Evolutionary conservation across 106 monocot species (phyloP), one percentile per base, ranked within the genome.

Genomic region (Triglochin maritima): DNA sequence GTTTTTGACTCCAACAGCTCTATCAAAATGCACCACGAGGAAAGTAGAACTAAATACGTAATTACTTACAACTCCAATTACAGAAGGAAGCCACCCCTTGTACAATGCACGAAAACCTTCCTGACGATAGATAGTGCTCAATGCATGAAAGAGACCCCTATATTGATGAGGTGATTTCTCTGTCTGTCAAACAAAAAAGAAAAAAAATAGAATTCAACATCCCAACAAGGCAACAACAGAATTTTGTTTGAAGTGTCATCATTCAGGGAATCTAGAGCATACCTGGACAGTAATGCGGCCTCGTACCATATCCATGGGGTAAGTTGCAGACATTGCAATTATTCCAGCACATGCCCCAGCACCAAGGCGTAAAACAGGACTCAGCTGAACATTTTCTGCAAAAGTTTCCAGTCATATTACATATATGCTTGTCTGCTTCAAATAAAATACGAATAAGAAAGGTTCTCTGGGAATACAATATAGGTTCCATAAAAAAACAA

Each of bases 281-380:
- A 94, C 94, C 89, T 94, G 89, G 6, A 94, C 94, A 49, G 94
- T 94, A n/a, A 94, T 89, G 67, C 94, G 83, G 57, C 94, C 89
- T 4, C 89, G 82, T 44, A 89, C 94, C 94, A 94, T 89, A 76
- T 94, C 94, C 94, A 94, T 84, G 17, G 94, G 94, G 73, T 94
- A 94, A 57, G 89, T 89, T 46, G 89, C 86, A 69, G 94, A 94
- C 94, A 94, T 94, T 12, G 94, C 94, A 72, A 94, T 94, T 6
- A 94, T 89, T 69, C 89, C 94, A 81, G 94, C 94, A 79, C 86
- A 89, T 63, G 94, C 94, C 74, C 94, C 89, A 78, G 89, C 94
- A 76, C 89, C 94, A 65, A 94, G 86, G 2, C 94, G 86, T 74
- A 94, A 69, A 64, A 90, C 64, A 65, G 94, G 94, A 10, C 85